Base-by-base conservation (phyloP, 2,329 filamentous ascomycete species). In the Teratosphaeriaceae sp. region DNA sequence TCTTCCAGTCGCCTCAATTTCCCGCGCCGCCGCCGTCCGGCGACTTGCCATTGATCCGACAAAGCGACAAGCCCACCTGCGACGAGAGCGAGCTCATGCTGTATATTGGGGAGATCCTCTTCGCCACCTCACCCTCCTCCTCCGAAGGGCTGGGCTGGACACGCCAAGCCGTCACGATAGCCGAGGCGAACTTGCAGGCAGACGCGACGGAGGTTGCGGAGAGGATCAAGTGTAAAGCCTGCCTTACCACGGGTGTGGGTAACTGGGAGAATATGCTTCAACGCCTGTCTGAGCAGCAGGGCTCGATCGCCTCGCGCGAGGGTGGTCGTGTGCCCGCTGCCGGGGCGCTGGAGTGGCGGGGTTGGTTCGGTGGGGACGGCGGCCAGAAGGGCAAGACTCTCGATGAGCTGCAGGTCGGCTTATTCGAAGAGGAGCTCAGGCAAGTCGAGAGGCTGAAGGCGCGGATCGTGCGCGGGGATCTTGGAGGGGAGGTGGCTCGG, bases 51-150 rank as follows among this genome's bases (percentile, higher is more conserved):
- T 79, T 89, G 0, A 66, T 74, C 44, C 82, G 86, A 36, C 70
- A 74, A 21, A 43, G 46, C 2, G 79, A 85, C 5, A 49, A 52
- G 20, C 54, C 57, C 51, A 75, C 77, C 27, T 96, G 89, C 64
- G 84, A 92, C 52, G 89, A 96, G 64, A 88, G 88, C 2, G 87
- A 80, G 0, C 67, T 96, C 12, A 88, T 88, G 72, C 76, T 88
- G 19, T 92, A 95, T 64, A 90, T 97, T 49, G 90, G 90, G 45
- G 90, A 97, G 67, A 94, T 97, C 40, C 75, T 97, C 23, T 96
- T 85, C 63, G 78, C 86, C 0, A 77, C 76, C 3, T 74, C 76
- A 2, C 67, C 70, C 48, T 8, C 51, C 60, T 15, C 69, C 63
- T 13, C 20, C 38, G 82, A 84, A 47, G 90, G 88, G 0, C 72